Percentiles rank a stretch among this genome's conserved stretches.
These are phyloP conservation scores for Aechmea fasciata DNA, from an alignment of 176 grass and related monocot species.

Conservation along the genomic window DNA sequence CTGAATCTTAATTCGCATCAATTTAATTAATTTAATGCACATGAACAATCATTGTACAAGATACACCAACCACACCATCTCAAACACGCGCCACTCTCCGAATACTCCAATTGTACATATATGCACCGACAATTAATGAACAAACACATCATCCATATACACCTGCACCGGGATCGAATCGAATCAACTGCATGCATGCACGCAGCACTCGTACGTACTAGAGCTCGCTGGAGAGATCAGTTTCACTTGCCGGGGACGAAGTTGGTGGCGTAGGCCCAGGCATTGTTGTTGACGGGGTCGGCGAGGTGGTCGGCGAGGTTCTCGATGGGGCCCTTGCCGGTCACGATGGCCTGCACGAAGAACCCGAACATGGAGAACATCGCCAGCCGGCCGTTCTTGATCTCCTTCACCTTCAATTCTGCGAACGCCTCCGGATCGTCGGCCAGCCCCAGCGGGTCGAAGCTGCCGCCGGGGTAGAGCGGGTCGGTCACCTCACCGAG, in stretches of 20 bases:
- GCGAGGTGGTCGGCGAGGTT: not conserved
- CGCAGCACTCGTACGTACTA: too few species aligned
- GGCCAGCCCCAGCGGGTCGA: not conserved
- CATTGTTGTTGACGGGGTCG: not conserved
- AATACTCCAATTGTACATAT: too few species aligned
- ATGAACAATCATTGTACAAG: too few species aligned
- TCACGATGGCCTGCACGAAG: not conserved
- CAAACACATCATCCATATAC: too few species aligned
- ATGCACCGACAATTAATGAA: too few species aligned
- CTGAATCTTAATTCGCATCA: too few species aligned
- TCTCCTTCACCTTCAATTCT: not conserved
- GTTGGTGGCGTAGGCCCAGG: conserved; percentile 1
- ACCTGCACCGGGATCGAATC: too few species aligned
- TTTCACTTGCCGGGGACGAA: not conserved
- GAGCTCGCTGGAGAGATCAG: not conserved
- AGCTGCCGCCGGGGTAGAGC: not conserved
- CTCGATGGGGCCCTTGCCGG: not conserved
- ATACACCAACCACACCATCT: too few species aligned
- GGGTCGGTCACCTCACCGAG: not conserved
- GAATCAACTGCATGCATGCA: too few species aligned
- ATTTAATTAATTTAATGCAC: too few species aligned
- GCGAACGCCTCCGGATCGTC: not conserved
- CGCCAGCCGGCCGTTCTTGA: not conserved
- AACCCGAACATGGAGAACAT: not conserved
- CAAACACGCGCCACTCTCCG: too few species aligned